Base-by-base conservation (phyloP, 2,329 filamentous ascomycete species). In the Aureobasidium sp. region DNA sequence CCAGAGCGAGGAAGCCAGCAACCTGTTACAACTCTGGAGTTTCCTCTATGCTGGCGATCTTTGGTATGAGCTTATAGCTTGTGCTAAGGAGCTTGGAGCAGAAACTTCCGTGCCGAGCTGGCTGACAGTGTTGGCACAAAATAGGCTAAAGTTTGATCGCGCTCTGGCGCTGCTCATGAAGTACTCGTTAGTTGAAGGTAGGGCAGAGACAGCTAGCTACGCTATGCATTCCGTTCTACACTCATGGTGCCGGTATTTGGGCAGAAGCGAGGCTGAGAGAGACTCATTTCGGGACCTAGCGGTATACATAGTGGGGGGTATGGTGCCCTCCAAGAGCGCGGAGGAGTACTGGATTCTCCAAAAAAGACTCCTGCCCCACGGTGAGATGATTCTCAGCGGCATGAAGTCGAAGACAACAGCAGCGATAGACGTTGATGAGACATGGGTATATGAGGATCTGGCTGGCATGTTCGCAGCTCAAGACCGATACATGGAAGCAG, bases 151-250 rank as follows among this genome's bases (percentile, higher is more conserved):
- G 54, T 75, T 74, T 38, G 64, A 54, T 23, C 51, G 50, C 53
- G 69, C 70, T 13, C 67, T 74, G 51, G 59, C 65, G n/a, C 63
- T 72, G 20, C 67, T 76, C 29, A 67, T 60, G n/a, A 70, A 64
- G 60, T 75, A 75, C 69, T 75, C 71, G 36, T 67, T 75, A 20
- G 66, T 71, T 1, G 67, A 53, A 48, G 20, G 16, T 51, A 20
- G 70, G 67, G 27, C 73, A 70, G 1, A 43, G n/a, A 61, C 74
- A 73, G 55, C 31, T 15, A 55, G 53, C 51, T 78, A 78, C 60
- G 70, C 75, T 27, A 69, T 79, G 55, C 76, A 80, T 69, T 68
- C 70, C 42, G 79, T 75, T 65, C 73, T 80, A 40, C 76, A 79
- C 69, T 67, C 71, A 4, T 75, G 63, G 66, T 75, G 66, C 68